Evolutionary conservation across 2,329 filamentous ascomycete species (phyloP).

Genomic region (Cytospora piceae): DNA sequence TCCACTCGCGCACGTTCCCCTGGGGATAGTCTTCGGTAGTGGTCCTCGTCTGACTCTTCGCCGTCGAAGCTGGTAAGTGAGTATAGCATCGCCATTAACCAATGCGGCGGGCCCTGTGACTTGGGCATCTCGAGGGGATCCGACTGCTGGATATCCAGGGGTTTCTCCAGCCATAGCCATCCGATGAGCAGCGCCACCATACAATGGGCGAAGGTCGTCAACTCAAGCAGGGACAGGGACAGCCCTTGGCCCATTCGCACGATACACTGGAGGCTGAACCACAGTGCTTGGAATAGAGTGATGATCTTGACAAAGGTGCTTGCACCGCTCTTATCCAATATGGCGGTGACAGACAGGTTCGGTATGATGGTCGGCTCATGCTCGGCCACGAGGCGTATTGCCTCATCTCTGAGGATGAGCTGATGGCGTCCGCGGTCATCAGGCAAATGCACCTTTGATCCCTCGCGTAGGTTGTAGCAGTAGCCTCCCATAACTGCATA

Average conservation of each 20-base stretch:
- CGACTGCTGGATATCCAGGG: slow-evolving; percentile 29
- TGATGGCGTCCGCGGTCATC: slow-evolving; percentile 18
- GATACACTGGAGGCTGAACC: slow-evolving; percentile 42
- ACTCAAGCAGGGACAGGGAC: slow-evolving; percentile 40
- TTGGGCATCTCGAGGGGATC: slow-evolving; percentile 18
- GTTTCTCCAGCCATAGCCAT: slow-evolving; percentile 39
- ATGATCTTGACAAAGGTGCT: slow-evolving; percentile 39
- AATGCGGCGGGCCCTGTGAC: slow-evolving; percentile 13
- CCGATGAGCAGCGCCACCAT: slow-evolving; percentile 39
- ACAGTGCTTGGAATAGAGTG: slow-evolving; percentile 40
- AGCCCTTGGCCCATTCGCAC: slow-evolving; percentile 37
- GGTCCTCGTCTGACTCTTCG: slow-evolving; percentile 22
- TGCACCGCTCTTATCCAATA: slow-evolving; percentile 40
- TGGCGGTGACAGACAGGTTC: slow-evolving; percentile 39
- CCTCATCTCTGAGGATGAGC: slow-evolving; percentile 17
- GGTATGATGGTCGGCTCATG: slow-evolving; percentile 41
- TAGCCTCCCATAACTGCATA: slow-evolving; percentile 26
- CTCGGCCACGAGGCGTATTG: slow-evolving; percentile 18
- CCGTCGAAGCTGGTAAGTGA: slow-evolving; percentile 20
- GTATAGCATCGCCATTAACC: slow-evolving; percentile 19
- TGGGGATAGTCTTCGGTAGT: slow-evolving; percentile 10
- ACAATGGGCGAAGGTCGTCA: slow-evolving; percentile 40
- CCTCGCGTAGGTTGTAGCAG: slow-evolving; percentile 17
- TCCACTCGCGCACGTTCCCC: slow-evolving; percentile 3
- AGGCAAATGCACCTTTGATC: slow-evolving; percentile 7